These are phyloP conservation scores for Pinus taeda DNA, from an alignment of 75 land plant genomes.

Conservation along the genomic window DNA sequence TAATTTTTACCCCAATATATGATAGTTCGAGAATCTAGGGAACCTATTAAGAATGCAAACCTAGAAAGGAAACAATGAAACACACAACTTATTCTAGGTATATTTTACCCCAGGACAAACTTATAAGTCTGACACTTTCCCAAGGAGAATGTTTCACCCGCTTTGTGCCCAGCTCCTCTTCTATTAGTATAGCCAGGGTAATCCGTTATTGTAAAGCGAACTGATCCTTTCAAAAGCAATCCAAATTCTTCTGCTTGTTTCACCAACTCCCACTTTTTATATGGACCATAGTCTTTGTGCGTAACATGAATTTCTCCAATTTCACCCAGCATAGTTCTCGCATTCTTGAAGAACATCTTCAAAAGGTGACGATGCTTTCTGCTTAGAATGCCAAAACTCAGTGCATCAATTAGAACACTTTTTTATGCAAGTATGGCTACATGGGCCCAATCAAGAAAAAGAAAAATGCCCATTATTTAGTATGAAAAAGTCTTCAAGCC, in stretches of 20 bases:
- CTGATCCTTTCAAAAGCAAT: slow-evolving; percentile 19
- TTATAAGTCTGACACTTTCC: neutral
- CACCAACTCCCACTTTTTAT: slow-evolving; percentile 34
- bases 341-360: slow-evolving; percentile 36
- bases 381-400: neutral
- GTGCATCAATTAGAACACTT: neutral
- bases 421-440: neutral
- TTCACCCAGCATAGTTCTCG: slow-evolving; percentile 28
- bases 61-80: too few species aligned
- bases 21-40: too few species aligned
- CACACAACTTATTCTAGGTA: neutral
- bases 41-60: too few species aligned
- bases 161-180: slow-evolving; percentile 28
- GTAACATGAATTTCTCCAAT: slow-evolving; percentile 54
- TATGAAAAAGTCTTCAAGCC: too few species aligned
- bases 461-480: neutral
- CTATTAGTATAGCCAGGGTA: slow-evolving; percentile 52
- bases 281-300: slow-evolving; percentile 38
- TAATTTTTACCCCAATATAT: too few species aligned
- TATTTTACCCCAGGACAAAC: neutral
- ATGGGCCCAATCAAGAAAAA: neutral
- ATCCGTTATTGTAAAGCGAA: slow-evolving; percentile 26
- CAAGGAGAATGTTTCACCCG: neutral
- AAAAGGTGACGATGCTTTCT: slow-evolving; percentile 41
- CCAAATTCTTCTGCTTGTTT: slow-evolving; percentile 28